Conservation (phyloP, 495 filamentous ascomycete species). For the Neohortaea acidophila region DNA sequence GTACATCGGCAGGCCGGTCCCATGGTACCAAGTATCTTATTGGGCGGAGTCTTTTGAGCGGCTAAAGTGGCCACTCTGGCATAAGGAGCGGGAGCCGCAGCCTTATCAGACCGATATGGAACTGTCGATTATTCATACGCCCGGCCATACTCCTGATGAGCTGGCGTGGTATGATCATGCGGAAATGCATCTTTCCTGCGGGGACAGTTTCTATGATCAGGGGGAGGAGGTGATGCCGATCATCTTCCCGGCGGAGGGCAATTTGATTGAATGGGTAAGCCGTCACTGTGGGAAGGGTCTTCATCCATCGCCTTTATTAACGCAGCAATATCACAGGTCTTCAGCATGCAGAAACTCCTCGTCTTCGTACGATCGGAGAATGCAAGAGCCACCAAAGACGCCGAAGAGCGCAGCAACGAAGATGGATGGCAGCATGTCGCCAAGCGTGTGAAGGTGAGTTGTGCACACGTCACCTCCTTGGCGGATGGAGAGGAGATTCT, state of each 20-base stretch:
- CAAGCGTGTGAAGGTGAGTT: slow-evolving; percentile 11
- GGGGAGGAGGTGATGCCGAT: slow-evolving; percentile 25
- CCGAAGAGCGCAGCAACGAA: neutral
- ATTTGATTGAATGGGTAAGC: slow-evolving; percentile 15
- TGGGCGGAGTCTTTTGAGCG: slow-evolving; percentile 25
- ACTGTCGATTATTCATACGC: slow-evolving; percentile 28
- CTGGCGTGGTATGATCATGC: slow-evolving; percentile 29
- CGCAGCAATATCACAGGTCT: too few species aligned
- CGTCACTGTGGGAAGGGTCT: too few species aligned
- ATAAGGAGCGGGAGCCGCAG: neutral
- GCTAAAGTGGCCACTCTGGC: slow-evolving; percentile 9
- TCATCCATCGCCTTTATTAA: too few species aligned
- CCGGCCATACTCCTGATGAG: slow-evolving; percentile 32
- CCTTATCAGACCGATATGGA: slow-evolving; percentile 11
- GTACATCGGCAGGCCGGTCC: slow-evolving; percentile 15
- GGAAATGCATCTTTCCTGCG: slow-evolving; percentile 28
- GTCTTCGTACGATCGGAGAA: slow-evolving; percentile 14
- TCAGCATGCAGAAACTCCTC: slow-evolving; percentile 13
- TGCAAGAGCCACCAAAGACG: slow-evolving; percentile 5
- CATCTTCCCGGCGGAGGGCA: slow-evolving; percentile 24
- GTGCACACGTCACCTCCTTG: slow-evolving; percentile 7
- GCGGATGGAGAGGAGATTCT: slow-evolving; percentile 16
- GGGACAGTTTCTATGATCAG: slow-evolving; percentile 31
- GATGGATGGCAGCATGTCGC: slow-evolving; percentile 11
- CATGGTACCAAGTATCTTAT: slow-evolving; percentile 24